Evolutionary conservation across 495 filamentous ascomycete species (phyloP).

Genomic region (Aspergillus sclerotiicarbonarius): DNA sequence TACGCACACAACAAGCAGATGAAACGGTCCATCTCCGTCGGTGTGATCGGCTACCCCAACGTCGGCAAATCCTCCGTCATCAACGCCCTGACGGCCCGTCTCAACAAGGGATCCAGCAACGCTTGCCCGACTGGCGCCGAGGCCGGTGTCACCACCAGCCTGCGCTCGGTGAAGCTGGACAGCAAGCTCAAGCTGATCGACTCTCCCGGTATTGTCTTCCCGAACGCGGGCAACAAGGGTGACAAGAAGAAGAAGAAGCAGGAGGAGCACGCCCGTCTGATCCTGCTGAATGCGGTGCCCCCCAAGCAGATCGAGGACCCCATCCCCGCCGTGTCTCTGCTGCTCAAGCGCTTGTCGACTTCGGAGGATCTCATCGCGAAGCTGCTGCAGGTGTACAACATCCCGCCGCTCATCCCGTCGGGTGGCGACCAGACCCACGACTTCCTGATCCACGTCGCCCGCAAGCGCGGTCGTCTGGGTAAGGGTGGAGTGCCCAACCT

Average conservation of each 20-base stretch:
- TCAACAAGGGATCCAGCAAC: slow-evolving; percentile 62
- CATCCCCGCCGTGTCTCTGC: slow-evolving; percentile 75
- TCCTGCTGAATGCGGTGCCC: slow-evolving; percentile 87
- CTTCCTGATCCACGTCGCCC: slow-evolving; percentile 89
- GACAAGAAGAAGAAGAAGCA: slow-evolving; percentile 44
- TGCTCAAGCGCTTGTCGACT: slow-evolving; percentile 72
- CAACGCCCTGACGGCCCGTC: slow-evolving; percentile 82
- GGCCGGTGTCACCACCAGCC: slow-evolving; percentile 86
- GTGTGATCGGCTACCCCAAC: slow-evolving; percentile 95
- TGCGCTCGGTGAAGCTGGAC: slow-evolving; percentile 90
- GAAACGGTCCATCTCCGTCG: slow-evolving; percentile 86
- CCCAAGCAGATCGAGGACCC: slow-evolving; percentile 94
- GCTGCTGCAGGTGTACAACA: slow-evolving; percentile 75
- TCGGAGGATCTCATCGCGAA: slow-evolving; percentile 70
- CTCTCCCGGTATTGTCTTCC: slow-evolving; percentile 95
- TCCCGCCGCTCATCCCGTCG: slow-evolving; percentile 69
- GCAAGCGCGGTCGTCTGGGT: slow-evolving; percentile 86
- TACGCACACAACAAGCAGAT: slow-evolving; percentile 81
- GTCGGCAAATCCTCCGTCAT: slow-evolving; percentile 97
- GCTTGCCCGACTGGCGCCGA: slow-evolving; percentile 90
- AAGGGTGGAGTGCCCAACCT: slow-evolving; percentile 90
- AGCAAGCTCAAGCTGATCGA: slow-evolving; percentile 92
- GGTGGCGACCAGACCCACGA: slow-evolving; percentile 79
- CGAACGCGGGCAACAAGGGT: slow-evolving; percentile 52
- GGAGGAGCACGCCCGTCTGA: slow-evolving; percentile 77